Evolutionary conservation across 2,329 filamentous ascomycete species (phyloP).

Genomic region (Fusarium abutilonis): DNA sequence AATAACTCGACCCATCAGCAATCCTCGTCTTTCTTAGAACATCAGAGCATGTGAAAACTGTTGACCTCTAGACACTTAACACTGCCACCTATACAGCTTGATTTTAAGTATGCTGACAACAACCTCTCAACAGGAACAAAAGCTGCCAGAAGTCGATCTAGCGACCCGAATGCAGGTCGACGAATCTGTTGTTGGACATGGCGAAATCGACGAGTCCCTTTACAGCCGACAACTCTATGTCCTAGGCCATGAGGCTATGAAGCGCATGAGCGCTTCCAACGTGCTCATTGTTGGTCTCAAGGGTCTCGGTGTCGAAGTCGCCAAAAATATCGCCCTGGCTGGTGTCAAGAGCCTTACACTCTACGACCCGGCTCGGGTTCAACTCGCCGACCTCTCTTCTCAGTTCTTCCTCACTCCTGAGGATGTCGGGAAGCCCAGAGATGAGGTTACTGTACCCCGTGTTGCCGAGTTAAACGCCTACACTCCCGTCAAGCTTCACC

Average conservation of each 20-base stretch:
- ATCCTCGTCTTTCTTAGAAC: neutral
- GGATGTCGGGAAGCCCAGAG: slow-evolving; percentile 93
- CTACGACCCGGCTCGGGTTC: slow-evolving; percentile 85
- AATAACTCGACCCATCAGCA: neutral
- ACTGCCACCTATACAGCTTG: neutral
- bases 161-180: slow-evolving; percentile 74
- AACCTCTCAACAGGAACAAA: slow-evolving; percentile 55
- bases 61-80: neutral
- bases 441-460: slow-evolving; percentile 84
- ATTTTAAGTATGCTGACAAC: slow-evolving; percentile 15
- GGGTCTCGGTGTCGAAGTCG: slow-evolving; percentile 95
- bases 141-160: slow-evolving; percentile 68
- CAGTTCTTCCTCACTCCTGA: slow-evolving; percentile 94
- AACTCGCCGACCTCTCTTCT: slow-evolving; percentile 89
- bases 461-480: slow-evolving; percentile 97
- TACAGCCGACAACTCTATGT: slow-evolving; percentile 80
- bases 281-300: slow-evolving; percentile 91
- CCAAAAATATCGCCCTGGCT: slow-evolving; percentile 97
- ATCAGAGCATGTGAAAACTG: slow-evolving; percentile 16
- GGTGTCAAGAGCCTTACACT: slow-evolving; percentile 97
- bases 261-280: slow-evolving; percentile 97
- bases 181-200: slow-evolving; percentile 63
- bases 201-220: slow-evolving; percentile 76
- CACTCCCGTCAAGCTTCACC: slow-evolving; percentile 85
- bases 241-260: slow-evolving; percentile 86